Evolutionary conservation across 371 early-diverging fungal genomes (phyloP).

Genomic region (Apophysomyces elegans): DNA sequence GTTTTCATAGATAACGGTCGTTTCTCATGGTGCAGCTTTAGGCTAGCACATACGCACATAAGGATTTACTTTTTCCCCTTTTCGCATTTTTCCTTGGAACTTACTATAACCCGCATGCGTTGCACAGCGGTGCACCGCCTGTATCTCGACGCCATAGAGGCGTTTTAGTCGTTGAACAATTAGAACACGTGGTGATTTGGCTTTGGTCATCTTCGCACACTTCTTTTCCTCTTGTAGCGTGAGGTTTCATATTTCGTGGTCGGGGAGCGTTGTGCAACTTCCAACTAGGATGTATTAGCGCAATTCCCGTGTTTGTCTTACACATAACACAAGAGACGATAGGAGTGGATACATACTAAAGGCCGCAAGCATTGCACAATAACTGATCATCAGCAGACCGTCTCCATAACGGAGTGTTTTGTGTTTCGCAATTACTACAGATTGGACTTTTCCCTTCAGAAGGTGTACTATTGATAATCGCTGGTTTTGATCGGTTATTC

Average conservation of each 20-base stretch:
- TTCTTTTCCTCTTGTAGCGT: slow-evolving; percentile 11
- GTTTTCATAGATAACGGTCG: slow-evolving; percentile 74
- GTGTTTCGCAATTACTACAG: slow-evolving; percentile 90
- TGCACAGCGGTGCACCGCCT: slow-evolving; percentile 81
- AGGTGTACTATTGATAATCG: slow-evolving; percentile 24
- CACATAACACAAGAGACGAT: neutral
- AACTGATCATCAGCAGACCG: slow-evolving; percentile 81
- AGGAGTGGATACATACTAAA: slow-evolving; percentile 64
- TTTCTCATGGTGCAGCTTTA: slow-evolving; percentile 27
- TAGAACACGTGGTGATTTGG: slow-evolving; percentile 64
- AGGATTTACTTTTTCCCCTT: neutral
- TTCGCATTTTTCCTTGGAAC: slow-evolving; percentile 14
- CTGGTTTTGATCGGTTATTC: neutral
- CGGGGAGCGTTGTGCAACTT: slow-evolving; percentile 81
- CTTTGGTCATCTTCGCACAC: slow-evolving; percentile 24
- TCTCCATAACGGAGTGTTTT: slow-evolving; percentile 95
- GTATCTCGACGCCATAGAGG: slow-evolving; percentile 92
- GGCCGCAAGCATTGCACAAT: slow-evolving; percentile 96
- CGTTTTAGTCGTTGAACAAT: slow-evolving; percentile 84
- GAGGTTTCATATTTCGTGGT: slow-evolving; percentile 50
- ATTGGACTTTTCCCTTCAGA: slow-evolving; percentile 31
- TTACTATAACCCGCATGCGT: slow-evolving; percentile 94
- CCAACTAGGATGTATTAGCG: slow-evolving; percentile 18
- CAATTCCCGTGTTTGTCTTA: slow-evolving; percentile 6
- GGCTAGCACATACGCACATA: slow-evolving; percentile 10